A percentile compares a stretch with the other conserved stretches of the same genome.
Conservation (phyloP, 106 monocot genomes). For the Acorus calamus region DNA sequence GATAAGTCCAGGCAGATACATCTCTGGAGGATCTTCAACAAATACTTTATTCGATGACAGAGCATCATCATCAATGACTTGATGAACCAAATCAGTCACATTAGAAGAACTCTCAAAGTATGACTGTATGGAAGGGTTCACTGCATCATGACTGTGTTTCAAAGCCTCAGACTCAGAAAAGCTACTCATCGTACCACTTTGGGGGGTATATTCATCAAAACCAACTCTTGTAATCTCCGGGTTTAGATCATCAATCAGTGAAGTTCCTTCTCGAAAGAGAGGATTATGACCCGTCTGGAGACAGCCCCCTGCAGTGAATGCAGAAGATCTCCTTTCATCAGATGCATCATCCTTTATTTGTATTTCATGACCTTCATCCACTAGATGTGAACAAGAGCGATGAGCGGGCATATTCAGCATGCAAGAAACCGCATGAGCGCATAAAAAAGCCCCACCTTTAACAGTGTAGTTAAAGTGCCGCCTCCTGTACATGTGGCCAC, state of each 20-base stretch:
- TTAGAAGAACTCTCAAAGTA: conserved; percentile 8
- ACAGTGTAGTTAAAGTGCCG: conserved; percentile 35
- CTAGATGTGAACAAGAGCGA: conserved; percentile 8
- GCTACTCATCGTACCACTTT: no score
- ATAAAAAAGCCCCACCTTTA: conserved; percentile 60
- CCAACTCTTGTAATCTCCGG: conserved; percentile 5
- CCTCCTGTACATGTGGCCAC: conserved; percentile 24
- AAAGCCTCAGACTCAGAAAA: conserved; percentile 1
- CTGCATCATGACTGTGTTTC: conserved; percentile 1
- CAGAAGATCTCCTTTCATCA: conserved; percentile 1
- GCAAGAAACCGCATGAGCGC: conserved; percentile 50
- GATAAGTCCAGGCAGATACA: no score
- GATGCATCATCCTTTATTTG: not conserved
- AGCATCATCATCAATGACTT: no score
- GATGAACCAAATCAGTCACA: no score
- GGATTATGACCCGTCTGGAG: conserved; percentile 9
- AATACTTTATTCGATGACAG: no score
- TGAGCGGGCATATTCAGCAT: conserved; percentile 28
- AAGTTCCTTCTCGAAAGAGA: conserved; percentile 6
- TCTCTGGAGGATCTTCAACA: no score
- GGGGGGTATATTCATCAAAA: conserved; percentile 7
- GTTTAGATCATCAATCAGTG: conserved; percentile 6
- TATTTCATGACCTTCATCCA: not conserved
- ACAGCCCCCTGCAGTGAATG: conserved; percentile 11
- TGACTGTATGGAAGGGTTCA: not conserved